These are phyloP conservation scores for Endoconidiophora laricicola DNA, from an alignment of 2,329 filamentous ascomycete genomes.

Conservation along the genomic window DNA sequence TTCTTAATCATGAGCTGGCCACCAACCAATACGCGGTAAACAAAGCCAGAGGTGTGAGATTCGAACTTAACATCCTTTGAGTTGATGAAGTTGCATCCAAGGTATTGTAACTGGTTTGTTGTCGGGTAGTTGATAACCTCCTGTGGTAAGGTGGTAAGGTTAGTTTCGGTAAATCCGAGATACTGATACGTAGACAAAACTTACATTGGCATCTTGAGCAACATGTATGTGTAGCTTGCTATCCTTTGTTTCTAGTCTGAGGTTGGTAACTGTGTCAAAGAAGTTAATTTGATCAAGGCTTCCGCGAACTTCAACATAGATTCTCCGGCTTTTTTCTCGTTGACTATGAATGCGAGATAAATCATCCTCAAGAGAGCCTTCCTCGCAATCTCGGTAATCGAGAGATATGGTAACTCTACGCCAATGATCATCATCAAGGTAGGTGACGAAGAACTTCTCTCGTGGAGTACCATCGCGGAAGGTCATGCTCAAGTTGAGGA, in stretches of 20 bases:
- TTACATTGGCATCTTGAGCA: constrained; percentile 76
- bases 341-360: constrained; percentile 64
- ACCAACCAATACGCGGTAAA: constrained; percentile 72
- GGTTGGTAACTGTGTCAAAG: constrained; percentile 87
- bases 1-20: constrained; percentile 75
- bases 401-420: constrained; percentile 81
- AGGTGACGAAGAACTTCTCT: constrained; percentile 97
- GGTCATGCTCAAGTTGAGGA: constrained; percentile 95
- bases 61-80: constrained; percentile 72
- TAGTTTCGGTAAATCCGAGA: constrained; percentile 12
- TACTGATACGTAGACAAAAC: constrained; percentile 17
- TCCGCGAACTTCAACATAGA: constrained; percentile 88
- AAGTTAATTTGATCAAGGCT: constrained; percentile 89
- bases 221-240: constrained; percentile 89
- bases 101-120: constrained; percentile 54
- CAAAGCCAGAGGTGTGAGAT: constrained; percentile 88
- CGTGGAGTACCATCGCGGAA: constrained; percentile 83
- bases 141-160: constrained; percentile 18
- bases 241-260: constrained; percentile 80
- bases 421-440: constrained; percentile 68
- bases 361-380: constrained; percentile 72
- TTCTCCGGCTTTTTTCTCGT: constrained; percentile 78
- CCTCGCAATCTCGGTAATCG: constrained; percentile 70
- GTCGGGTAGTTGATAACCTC: constrained; percentile 83
- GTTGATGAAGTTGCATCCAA: constrained; percentile 45